phyloP scores from a whole-genome alignment of 345 rosid genomes.

The Hibiscus mutabilis region DNA sequence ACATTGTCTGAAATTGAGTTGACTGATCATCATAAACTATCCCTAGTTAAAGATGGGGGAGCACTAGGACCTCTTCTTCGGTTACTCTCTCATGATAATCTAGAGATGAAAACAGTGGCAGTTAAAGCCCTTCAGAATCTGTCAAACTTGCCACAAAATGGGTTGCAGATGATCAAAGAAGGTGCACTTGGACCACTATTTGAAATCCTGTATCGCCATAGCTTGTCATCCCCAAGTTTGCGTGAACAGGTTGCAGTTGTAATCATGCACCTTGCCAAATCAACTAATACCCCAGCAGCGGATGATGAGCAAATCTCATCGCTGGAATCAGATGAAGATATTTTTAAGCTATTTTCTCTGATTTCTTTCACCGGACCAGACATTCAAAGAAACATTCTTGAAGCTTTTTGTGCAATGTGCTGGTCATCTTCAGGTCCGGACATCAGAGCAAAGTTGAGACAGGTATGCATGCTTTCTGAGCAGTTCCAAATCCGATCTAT shows the following conservation, averaged over 20 bases:
- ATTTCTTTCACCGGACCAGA: slow-evolving; percentile 25
- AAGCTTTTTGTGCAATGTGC: slow-evolving; percentile 19
- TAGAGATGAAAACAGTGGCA: slow-evolving; percentile 19
- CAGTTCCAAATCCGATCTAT: neutral
- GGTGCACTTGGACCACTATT: slow-evolving; percentile 22
- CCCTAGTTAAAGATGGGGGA: slow-evolving; percentile 22
- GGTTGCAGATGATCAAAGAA: slow-evolving; percentile 22
- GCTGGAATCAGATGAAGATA: slow-evolving; percentile 23
- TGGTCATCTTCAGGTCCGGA: slow-evolving; percentile 17
- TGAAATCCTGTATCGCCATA: slow-evolving; percentile 26
- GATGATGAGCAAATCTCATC: slow-evolving; percentile 17
- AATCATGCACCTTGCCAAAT: slow-evolving; percentile 23
- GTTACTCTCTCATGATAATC: slow-evolving; percentile 16
- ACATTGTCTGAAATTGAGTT: slow-evolving; percentile 24
- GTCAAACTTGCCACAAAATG: slow-evolving; percentile 20
- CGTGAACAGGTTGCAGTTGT: slow-evolving; percentile 21
- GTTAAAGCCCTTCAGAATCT: slow-evolving; percentile 22
- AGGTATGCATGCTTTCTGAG: slow-evolving; percentile 14
- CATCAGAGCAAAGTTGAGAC: slow-evolving; percentile 23
- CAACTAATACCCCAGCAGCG: slow-evolving; percentile 14
- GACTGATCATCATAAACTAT: slow-evolving; percentile 19
- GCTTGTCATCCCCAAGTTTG: slow-evolving; percentile 20
- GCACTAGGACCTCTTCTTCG: slow-evolving; percentile 21
- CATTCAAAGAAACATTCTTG: slow-evolving; percentile 23
- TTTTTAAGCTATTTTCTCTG: slow-evolving; percentile 20